phyloP scores from a whole-genome alignment of 2,329 filamentous ascomycete species.

The Colletotrichum lini region DNA sequence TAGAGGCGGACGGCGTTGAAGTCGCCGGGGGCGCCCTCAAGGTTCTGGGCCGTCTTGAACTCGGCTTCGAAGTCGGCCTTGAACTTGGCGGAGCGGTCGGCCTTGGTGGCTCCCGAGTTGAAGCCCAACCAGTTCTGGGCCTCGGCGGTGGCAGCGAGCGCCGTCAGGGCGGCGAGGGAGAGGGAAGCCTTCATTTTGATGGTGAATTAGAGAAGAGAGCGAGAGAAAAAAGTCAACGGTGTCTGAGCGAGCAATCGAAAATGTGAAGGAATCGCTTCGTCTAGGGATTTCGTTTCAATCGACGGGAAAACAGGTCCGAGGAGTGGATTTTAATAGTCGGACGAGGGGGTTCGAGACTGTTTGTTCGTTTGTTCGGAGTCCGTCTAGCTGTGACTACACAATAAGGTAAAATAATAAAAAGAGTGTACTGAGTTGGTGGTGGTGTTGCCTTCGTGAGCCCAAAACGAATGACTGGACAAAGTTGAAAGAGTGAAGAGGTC shows the following conservation, averaged over 20 bases:
- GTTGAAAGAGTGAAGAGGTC: constrained; percentile 15
- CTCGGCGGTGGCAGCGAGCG: constrained; percentile 57
- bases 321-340: neutral
- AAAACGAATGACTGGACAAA: constrained; percentile 38
- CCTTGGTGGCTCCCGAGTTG: constrained; percentile 65
- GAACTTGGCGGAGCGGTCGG: constrained; percentile 66
- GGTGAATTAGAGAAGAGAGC: neutral
- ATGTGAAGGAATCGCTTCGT: neutral
- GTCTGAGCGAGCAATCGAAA: neutral
- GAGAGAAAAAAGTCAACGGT: neutral
- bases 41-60: constrained; percentile 60
- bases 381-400: constrained; percentile 20
- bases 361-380: constrained; percentile 22
- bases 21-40: constrained; percentile 63
- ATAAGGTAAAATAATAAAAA: constrained; percentile 11
- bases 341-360: neutral
- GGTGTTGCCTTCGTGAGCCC: constrained; percentile 31
- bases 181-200: constrained; percentile 56
- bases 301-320: constrained; percentile 22
- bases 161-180: constrained; percentile 53
- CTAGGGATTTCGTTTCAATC: neutral
- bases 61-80: constrained; percentile 64
- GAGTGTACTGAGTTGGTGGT: constrained; percentile 27
- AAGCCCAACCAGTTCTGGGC: constrained; percentile 67
- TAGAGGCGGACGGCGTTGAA: constrained; percentile 76